Base-by-base conservation (phyloP, 2,329 filamentous ascomycete species). In the Fusarium heterosporum region DNA sequence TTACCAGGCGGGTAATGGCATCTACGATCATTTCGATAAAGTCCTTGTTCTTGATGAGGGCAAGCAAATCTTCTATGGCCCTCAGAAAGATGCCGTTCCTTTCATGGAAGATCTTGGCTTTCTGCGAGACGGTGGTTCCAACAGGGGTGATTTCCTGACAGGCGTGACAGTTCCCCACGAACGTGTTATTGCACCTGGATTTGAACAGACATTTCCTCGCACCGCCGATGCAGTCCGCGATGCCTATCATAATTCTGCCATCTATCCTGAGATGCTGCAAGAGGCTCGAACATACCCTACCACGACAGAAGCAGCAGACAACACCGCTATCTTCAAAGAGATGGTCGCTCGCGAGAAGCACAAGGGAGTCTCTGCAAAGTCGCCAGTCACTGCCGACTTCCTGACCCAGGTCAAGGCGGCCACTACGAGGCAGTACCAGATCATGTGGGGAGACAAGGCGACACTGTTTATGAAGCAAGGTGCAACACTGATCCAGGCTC, bases 1-100 rank as follows among this genome's bases (percentile, higher is more conserved):
- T 0, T 92, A 92, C 72, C 89, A 91, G 72, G 89, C 89, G 4
- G 87, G 88, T 9, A 89, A 92, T 53, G 87, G 84, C 17, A 90
- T 92, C 50, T 90, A 90, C 73, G 80, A 90, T 29, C 81, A 88
- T 0, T 91, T 92, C 70, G 89, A 92, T 72, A 92, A 91, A 70
- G 88, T 90, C 0, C 79, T 91, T 1, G 84, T 91, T n/a, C 81
- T 92, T 6, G 88, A 91, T 50, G 84, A 87, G 59, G 89, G 89
- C 38, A 86, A 87, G 64, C 76, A 91, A 70, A 83, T 90, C 43
- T 92, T 84, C 77, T 91, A 89, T 61, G 89, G 89, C 0, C 83
- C 87, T 0, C 79, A 82, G 66, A 76, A 81, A 5, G 79, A 88
- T 58, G 89, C 89, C 0, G 77, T 82, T 9, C 85, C 86, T 0